Base-by-base conservation (phyloP, 2,329 filamentous ascomycete species). In the Botrytis pseudocinerea region DNA sequence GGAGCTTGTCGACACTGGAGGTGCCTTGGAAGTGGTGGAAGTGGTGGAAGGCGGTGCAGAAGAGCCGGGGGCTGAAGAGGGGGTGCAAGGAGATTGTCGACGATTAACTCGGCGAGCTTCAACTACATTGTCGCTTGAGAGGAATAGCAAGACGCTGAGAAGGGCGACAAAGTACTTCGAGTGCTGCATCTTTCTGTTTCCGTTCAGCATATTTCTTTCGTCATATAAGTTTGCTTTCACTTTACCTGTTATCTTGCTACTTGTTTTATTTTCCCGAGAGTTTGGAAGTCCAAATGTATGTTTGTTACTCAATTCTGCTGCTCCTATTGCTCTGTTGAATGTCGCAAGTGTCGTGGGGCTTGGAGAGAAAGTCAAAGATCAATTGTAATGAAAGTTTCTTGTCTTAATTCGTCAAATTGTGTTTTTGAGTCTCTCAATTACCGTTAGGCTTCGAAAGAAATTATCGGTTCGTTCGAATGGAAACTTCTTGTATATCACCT, bases 51-150 rank as follows among this genome's bases (percentile, higher is more conserved):
- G 40, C 32, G 69, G 8, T 32, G 22, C 4, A 61, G 68, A 32
- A 16, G 68, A 54, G 65, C 35, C 3, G 10, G 25, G 48, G 18
- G 8, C 25, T 28, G 60, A 63, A n/a, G 70, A 72, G 9, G n/a
- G 6, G n/a, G 62, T 51, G 40, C 70, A 72, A 18, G 8, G 63
- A 42, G 63, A 57, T 42, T 68, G 63, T 51, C 70, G 63, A 8
- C 62, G 63, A 25, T 42, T 66, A 22, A 51, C 32, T 4, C 54
- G 70, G n/a, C 70, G 63, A 42, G 70, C 70, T 46, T 18, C 40
- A 38, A 69, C 70, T 46, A 48, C 25, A 69, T 54, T 69, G 1
- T 71, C 70, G 38, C 70, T 66, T 10, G 61, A 48, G 48, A 72
- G 59, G 18, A 72, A 42, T 35, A 72, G 42, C 25, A 69, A 61